Conservation (phyloP, 805 yeast species). For the Teunomyces cretensis region DNA sequence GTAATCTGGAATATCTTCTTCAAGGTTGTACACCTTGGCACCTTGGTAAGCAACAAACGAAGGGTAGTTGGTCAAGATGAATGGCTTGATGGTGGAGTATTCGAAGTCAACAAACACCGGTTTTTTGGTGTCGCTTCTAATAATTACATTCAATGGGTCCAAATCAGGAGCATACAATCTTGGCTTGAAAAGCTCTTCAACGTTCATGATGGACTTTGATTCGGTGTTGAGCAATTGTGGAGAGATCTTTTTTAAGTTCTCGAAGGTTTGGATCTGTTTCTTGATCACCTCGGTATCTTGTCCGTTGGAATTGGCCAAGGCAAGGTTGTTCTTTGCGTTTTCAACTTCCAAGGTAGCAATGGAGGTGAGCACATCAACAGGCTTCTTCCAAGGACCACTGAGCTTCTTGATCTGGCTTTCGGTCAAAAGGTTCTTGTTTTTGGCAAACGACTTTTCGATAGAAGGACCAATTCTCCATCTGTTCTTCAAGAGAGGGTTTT, state of each 20-base stretch:
- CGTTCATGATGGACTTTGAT: constrained; percentile 59
- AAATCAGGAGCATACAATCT: constrained; percentile 79
- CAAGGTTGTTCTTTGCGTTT: constrained; percentile 52
- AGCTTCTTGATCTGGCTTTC: constrained; percentile 47
- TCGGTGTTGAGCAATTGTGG: constrained; percentile 57
- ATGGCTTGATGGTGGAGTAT: constrained; percentile 77
- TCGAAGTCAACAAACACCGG: constrained; percentile 79
- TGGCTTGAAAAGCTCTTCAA: constrained; percentile 64
- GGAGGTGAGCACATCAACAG: constrained; percentile 61
- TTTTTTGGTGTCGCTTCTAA: constrained; percentile 28
- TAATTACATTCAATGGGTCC: constrained; percentile 84
- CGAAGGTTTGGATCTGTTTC: constrained; percentile 59
- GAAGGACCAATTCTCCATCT: constrained; percentile 94
- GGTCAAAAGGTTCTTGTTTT: constrained; percentile 57
- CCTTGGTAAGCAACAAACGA: constrained; percentile 85
- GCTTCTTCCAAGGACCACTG: constrained; percentile 79
- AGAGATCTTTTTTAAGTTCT: constrained; percentile 55
- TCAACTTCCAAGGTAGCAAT: constrained; percentile 69
- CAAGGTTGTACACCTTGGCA: constrained; percentile 75
- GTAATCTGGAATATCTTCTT: constrained; percentile 72
- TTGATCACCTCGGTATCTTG: constrained; percentile 45
- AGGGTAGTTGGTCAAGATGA: constrained; percentile 75
- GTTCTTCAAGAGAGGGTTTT: constrained; percentile 48
- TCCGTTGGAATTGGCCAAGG: constrained; percentile 45
- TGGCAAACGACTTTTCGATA: constrained; percentile 75